Percentiles rank a stretch among this genome's conserved stretches.
phyloP scores from a whole-genome alignment of 805 yeast genomes.

The Lachancea fermentati region DNA sequence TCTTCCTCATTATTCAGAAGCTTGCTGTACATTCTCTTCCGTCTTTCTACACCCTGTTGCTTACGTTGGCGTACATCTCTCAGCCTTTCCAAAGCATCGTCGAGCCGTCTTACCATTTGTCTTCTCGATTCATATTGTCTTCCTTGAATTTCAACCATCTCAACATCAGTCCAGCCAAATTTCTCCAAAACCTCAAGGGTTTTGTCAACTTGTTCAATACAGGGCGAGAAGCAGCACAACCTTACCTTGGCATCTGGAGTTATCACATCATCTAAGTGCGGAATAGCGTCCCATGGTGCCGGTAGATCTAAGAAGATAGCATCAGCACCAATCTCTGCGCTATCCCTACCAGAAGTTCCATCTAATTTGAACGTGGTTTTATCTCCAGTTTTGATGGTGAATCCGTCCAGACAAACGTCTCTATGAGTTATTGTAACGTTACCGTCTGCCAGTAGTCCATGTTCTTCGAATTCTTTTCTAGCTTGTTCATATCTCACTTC shows the following conservation, averaged over 20 bases:
- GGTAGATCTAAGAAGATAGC: slow-evolving; percentile 88
- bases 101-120: slow-evolving; percentile 75
- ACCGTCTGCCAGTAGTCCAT: slow-evolving; percentile 44
- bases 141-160: slow-evolving; percentile 87
- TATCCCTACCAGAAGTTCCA: slow-evolving; percentile 12
- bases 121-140: slow-evolving; percentile 85
- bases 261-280: slow-evolving; percentile 58
- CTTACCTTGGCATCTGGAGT: slow-evolving; percentile 49
- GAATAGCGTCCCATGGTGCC: slow-evolving; percentile 94
- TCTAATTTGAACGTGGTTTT: slow-evolving; percentile 24
- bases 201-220: slow-evolving; percentile 92
- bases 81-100: slow-evolving; percentile 74
- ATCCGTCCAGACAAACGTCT: slow-evolving; percentile 89
- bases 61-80: slow-evolving; percentile 74
- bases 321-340: slow-evolving; percentile 47
- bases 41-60: slow-evolving; percentile 55
- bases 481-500: slow-evolving; percentile 80
- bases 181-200: slow-evolving; percentile 70
- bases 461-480: slow-evolving; percentile 63
- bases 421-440: slow-evolving; percentile 75
- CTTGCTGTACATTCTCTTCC: slow-evolving; percentile 34
- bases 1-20: slow-evolving; percentile 26
- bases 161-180: slow-evolving; percentile 78
- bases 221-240: slow-evolving; percentile 94
- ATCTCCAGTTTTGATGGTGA: slow-evolving; percentile 40